Conservation (phyloP, 2,329 filamentous ascomycete genomes). For the Aureobasidium sp. region DNA sequence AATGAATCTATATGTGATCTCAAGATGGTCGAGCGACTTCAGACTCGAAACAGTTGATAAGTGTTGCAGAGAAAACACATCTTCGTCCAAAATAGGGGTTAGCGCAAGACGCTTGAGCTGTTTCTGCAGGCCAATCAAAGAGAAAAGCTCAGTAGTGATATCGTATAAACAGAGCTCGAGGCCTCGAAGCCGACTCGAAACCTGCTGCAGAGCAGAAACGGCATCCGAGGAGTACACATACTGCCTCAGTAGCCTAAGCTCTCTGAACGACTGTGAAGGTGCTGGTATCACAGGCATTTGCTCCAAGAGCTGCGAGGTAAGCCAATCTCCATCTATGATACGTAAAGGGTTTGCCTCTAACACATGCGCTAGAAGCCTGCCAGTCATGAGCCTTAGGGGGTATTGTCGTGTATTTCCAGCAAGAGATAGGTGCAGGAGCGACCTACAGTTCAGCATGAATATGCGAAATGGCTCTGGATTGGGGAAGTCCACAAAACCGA, state of each 20-base stretch:
- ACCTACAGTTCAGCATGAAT: background rate
- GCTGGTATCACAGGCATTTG: background rate
- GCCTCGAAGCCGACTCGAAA: background rate
- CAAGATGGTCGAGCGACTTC: background rate
- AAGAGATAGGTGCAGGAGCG: background rate
- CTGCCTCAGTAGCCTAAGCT: background rate
- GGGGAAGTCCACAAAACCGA: background rate
- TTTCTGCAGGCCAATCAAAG: background rate
- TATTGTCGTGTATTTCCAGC: background rate
- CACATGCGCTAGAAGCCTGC: background rate
- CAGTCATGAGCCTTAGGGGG: background rate
- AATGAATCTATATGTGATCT: background rate
- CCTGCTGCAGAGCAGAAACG: background rate
- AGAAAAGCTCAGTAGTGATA: background rate
- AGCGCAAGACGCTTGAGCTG: background rate
- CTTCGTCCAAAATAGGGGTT: background rate
- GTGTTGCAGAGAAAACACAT: background rate
- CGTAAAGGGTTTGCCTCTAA: background rate
- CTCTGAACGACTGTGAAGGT: background rate
- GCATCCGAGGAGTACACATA: background rate
- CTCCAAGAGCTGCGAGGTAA: background rate
- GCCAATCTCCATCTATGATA: background rate
- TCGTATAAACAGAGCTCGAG: background rate
- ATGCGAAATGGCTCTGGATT: background rate
- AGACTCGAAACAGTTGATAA: background rate